Evolutionary conservation across 2,329 filamentous ascomycete species (phyloP).

Genomic region (Epichloe sylvatica): DNA sequence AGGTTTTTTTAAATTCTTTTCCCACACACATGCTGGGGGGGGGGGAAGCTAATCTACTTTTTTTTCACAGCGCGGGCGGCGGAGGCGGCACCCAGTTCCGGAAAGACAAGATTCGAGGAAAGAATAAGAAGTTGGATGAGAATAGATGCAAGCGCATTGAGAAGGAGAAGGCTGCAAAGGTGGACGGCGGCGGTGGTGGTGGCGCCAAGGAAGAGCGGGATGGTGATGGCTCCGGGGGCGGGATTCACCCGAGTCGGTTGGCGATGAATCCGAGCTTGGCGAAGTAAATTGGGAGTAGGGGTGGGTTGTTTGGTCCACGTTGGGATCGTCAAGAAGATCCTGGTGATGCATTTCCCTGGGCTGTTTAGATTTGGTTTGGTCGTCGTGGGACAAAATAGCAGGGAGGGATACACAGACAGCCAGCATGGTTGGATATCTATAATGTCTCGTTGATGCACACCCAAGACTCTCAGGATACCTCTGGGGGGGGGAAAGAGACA

Average conservation of each 20-base stretch:
- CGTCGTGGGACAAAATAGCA: too few relatives aligned
- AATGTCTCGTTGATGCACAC: too few relatives aligned
- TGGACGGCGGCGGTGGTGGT: constrained; percentile 12
- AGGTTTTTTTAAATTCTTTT: constrained; percentile 22
- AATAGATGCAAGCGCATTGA: constrained; percentile 36
- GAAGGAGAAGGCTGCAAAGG: constrained; percentile 29
- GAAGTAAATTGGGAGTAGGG: not conserved
- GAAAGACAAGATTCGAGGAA: constrained; percentile 63
- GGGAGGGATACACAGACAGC: too few relatives aligned
- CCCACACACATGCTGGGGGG: too few relatives aligned
- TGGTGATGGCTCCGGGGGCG: constrained; percentile 16
- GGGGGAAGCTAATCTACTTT: not conserved
- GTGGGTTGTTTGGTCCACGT: too few relatives aligned
- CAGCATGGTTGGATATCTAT: too few relatives aligned
- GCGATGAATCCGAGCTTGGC: constrained; percentile 12
- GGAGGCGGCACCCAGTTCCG: constrained; percentile 64
- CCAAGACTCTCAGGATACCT: too few relatives aligned
- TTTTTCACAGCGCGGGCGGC: constrained; percentile 57
- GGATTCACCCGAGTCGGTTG: constrained; percentile 40
- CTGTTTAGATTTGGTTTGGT: too few relatives aligned
- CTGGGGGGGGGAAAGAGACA: too few relatives aligned
- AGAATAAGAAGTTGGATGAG: constrained; percentile 76
- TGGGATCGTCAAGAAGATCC: not conserved
- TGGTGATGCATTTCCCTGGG: not conserved
- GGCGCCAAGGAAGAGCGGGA: constrained; percentile 13